Percentiles rank a stretch among this genome's conserved stretches.
phyloP scores from a whole-genome alignment of 805 yeast species.

The Scheffersomyces ergatensis region DNA sequence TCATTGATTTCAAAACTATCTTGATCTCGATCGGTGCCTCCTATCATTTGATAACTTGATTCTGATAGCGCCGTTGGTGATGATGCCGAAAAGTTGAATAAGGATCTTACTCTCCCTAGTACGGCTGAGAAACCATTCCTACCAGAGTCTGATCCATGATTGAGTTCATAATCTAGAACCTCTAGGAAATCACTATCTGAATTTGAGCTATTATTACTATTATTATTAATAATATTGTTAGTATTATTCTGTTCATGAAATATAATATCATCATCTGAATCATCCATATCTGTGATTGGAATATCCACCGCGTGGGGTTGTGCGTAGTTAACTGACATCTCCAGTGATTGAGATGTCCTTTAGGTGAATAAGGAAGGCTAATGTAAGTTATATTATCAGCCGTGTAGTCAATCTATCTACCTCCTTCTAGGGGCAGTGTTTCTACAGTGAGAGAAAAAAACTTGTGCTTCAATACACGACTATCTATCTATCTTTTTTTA shows the following conservation, averaged over 20 bases:
- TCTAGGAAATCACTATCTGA: constrained; percentile 12
- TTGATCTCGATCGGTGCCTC: constrained; percentile 3
- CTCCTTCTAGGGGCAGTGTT: too few relatives aligned
- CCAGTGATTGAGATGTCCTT: too few relatives aligned
- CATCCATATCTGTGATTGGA: constrained; percentile 57
- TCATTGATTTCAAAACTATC: constrained; percentile 17
- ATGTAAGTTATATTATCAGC: too few relatives aligned
- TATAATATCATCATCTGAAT: constrained; percentile 32
- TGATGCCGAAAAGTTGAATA: not conserved
- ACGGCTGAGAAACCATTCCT: not conserved
- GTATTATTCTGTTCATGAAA: constrained; percentile 14
- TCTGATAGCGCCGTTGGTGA: not conserved
- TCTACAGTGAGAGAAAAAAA: too few relatives aligned
- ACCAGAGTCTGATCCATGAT: not conserved
- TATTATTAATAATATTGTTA: not conserved
- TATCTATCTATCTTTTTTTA: too few relatives aligned
- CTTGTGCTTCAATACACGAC: too few relatives aligned
- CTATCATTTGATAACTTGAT: constrained; percentile 4
- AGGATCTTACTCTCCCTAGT: constrained; percentile 3
- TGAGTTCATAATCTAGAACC: constrained; percentile 20
- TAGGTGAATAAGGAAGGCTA: too few relatives aligned
- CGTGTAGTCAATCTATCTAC: too few relatives aligned
- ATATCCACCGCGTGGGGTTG: constrained; percentile 44
- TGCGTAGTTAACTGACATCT: constrained; percentile 18
- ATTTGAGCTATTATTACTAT: too few relatives aligned